Base-by-base conservation (phyloP, 2,329 filamentous ascomycete genomes). In the Calonectria pauciramosa region DNA sequence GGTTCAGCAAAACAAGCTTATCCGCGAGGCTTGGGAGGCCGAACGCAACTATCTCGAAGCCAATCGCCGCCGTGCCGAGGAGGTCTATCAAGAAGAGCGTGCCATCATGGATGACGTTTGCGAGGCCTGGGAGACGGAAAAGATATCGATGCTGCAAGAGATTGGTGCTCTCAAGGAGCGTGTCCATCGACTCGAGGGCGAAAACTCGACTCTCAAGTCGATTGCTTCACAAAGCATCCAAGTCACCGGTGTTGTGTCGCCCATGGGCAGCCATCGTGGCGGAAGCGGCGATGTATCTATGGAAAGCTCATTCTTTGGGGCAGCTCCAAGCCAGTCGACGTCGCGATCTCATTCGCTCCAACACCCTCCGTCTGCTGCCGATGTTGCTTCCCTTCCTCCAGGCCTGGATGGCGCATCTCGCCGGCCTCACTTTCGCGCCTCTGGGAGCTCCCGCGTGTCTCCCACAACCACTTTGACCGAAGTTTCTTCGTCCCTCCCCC, bases 51-150 rank as follows among this genome's bases (percentile, higher is more conserved):
- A 90, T 71, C 84, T 91, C 71, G 89, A 91, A 78, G 89, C 88
- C 9, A 90, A 88, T 75, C 87, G 89, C 14, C 86, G 87, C 59
- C 87, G 89, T 18, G 89, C 88, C 5, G 90, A 91, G 77, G 88
- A 90, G 79, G 87, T 91, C n/a, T 90, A 90, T 78, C 87, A 87
- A 75, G 88, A 90, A 77, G 89, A 91, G 78, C 87, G 89, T 10
- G 84, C 84, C 65, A 85, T 90, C 71, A 90, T 91, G 87, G 88
- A 90, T 67, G 87, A 89, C 49, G 87, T 90, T 74, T 85, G 87
- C 23, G 80, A 85, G 20, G 81, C 84, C 16, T 90, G 89, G 89
- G 82, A 87, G 28, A 81, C 82, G 18, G 88, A 90, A 77, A 89
- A 86, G 79, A 79, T 80, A 4, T 79, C 75, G 52, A 80, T 90